Evolutionary conservation across 495 filamentous ascomycete species (phyloP), one percentile per base, ranked within the genome.

Genomic region (Xylaria longipes): DNA sequence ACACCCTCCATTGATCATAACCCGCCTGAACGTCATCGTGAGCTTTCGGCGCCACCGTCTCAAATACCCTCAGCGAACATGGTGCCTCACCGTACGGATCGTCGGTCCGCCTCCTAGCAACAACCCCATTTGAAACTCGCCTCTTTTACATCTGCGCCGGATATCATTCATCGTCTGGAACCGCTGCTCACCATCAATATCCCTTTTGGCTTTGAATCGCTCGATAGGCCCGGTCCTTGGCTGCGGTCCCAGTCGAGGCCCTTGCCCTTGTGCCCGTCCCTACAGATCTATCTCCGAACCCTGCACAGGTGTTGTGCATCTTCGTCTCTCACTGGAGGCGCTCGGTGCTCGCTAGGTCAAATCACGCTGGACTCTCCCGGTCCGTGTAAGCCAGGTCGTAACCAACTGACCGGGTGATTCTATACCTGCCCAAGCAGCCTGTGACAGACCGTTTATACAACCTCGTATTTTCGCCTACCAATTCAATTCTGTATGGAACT

Each of bases 21-120:
- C 48, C 65, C 65, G 17, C 50, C 58, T 33, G 68, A 69, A 69
- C 68, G 68, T 69, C 68, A 69, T 69, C 68, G 68, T 62, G 68
- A 62, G 39, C 45, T 52, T 62, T 52, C 17, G 31, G 31, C 25
- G 57, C 41, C 68, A 62, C 67, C 67, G 11, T 41, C 45, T 45
- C 52, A 45, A 33, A 35, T 45, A 31, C 27, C 31, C 14, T 58
- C 27, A 39, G 33, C 43, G 41, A 69, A 37, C 43, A 69, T 69
- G 68, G 56, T 25, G 43, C 22, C 45, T 35, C 52, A 46, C 25
- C 20, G n/a, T 29, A 39, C 46, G n/a, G 20, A 50, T 39, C 37
- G 45, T 62, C 20, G 43, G 56, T n/a, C 43, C 8, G 27, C 57
- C 29, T 69, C 57, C 50, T 69, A 31, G 52, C 68, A 45, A 61